Percentiles rank a stretch among this genome's conserved stretches.
phyloP scores from a whole-genome alignment of 2,329 filamentous ascomycete genomes.

The Trichoderma sp. region DNA sequence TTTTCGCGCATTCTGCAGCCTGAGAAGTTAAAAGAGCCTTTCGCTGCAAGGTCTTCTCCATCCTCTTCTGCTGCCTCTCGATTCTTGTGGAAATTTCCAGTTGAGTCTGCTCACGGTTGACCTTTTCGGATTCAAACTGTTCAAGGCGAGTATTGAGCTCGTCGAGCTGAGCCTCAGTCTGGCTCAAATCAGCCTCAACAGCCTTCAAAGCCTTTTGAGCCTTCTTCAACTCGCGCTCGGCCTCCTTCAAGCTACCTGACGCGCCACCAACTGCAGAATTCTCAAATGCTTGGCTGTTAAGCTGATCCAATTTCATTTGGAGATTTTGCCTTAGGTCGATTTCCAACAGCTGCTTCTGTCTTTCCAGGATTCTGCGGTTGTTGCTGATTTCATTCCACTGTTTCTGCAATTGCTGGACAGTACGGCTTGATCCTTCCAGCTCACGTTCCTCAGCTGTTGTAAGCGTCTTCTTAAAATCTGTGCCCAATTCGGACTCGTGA shows the following conservation, averaged over 20 bases:
- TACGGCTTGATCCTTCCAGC: slow-evolving; percentile 68
- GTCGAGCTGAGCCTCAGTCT: slow-evolving; percentile 74
- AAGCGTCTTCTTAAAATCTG: slow-evolving; percentile 90
- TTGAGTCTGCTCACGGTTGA: slow-evolving; percentile 68
- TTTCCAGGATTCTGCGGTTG: slow-evolving; percentile 74
- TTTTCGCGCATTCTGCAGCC: slow-evolving; percentile 78
- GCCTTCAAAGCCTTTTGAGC: slow-evolving; percentile 67
- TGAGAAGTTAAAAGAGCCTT: slow-evolving; percentile 78
- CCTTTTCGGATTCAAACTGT: slow-evolving; percentile 56
- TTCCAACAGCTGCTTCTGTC: slow-evolving; percentile 79
- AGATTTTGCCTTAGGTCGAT: slow-evolving; percentile 88
- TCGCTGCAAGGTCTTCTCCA: slow-evolving; percentile 90
- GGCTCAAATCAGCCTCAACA: slow-evolving; percentile 67
- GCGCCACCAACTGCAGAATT: slow-evolving; percentile 59
- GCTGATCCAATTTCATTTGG: slow-evolving; percentile 80
- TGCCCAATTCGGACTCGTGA: slow-evolving; percentile 77
- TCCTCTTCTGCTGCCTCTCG: slow-evolving; percentile 80
- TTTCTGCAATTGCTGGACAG: slow-evolving; percentile 72
- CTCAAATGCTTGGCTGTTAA: slow-evolving; percentile 76
- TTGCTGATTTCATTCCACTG: slow-evolving; percentile 75
- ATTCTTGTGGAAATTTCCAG: slow-evolving; percentile 77
- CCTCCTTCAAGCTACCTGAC: slow-evolving; percentile 71
- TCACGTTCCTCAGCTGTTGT: slow-evolving; percentile 79
- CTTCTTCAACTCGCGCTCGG: slow-evolving; percentile 78
- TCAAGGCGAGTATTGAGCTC: slow-evolving; percentile 51